phyloP scores from a whole-genome alignment of 495 filamentous ascomycete species.

The Haplographium delicatum region DNA sequence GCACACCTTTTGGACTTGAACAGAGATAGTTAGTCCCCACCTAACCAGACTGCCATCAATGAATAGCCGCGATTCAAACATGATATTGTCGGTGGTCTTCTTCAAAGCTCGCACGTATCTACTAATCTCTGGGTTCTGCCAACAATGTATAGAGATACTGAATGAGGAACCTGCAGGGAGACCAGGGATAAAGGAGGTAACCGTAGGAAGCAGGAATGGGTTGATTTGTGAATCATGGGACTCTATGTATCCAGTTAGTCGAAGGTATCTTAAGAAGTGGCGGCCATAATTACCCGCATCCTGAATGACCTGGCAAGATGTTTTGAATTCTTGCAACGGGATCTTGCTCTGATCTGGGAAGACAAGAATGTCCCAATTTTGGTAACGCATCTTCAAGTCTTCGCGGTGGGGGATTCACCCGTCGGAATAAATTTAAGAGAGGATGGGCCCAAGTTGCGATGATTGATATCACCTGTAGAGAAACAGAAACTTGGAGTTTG shows the following conservation, averaged over 20 bases:
- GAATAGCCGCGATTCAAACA: conserved; percentile 65
- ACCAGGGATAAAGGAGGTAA: conserved; percentile 74
- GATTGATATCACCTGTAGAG: no score
- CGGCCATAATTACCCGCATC: conserved; percentile 51
- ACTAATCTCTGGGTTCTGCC: conserved; percentile 63
- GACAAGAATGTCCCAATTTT: conserved; percentile 81
- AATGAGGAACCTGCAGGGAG: conserved; percentile 56
- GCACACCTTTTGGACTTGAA: background rate
- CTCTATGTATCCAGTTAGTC: conserved; percentile 1
- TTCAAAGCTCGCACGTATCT: conserved; percentile 54
- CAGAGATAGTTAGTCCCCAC: conserved; percentile 37
- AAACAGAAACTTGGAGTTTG: no score
- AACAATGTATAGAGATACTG: conserved; percentile 75
- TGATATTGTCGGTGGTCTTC: conserved; percentile 53
- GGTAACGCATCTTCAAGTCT: conserved; percentile 70
- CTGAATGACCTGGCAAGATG: conserved; percentile 69
- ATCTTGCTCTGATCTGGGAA: conserved; percentile 61
- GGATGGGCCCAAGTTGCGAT: no score
- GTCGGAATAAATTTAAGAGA: no score
- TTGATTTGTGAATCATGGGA: conserved; percentile 26
- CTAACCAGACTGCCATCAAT: conserved; percentile 64
- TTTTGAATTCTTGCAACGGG: conserved; percentile 83
- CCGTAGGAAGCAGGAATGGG: conserved; percentile 53
- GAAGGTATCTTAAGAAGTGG: background rate
- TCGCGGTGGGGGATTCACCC: no score